Base-by-base conservation (phyloP, 2,329 filamentous ascomycete genomes). In the Aureobasidium sp. region DNA sequence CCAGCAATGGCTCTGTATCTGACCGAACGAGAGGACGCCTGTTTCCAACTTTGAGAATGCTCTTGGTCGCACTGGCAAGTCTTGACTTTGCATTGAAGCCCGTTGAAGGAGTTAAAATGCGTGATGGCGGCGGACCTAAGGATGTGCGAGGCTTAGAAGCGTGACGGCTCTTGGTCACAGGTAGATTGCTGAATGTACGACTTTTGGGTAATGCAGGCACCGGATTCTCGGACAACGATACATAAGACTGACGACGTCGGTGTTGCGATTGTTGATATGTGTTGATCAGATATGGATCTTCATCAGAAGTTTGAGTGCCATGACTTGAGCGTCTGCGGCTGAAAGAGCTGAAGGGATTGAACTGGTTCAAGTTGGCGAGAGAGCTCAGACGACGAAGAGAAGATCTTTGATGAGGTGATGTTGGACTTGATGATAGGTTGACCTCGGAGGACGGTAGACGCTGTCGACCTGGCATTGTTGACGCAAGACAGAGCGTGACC, bases 291-390 rank as follows among this genome's bases (percentile, higher is more conserved):
- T 25, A 38, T 8, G 30, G 53, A 27, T 38, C 39, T 19, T 29
- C 32, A n/a, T 41, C 45, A 44, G 40, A 41, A 29, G 25, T 35
- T 19, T 49, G 42, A 2, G 53, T 45, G 29, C 42, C 22, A 35
- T 48, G 54, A 40, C 59, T 58, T 56, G 62, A 64, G 41, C 64
- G 65, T 42, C 65, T 63, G 39, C 65, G 63, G 35, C 53, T 60
- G 60, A 68, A 68, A 1, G 64, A 65, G 30, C 67, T 66, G 55
- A 68, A 61, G 2, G 64, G 65, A 35, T 67, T 66, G 55, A 68
- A 60, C 21, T 63, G 65, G 14, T 64, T 60, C 4, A 69, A 57
- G 1, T 64, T 64, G 14, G 66, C 63, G 44, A 69, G 62, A 44
- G 66, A 68, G 38, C 61, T 63, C 34, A 68, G 60, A 10, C 65